Evolutionary conservation across 202 grass and related monocot genomes (phyloP).

Genomic region (Brachypodium distachyon): DNA sequence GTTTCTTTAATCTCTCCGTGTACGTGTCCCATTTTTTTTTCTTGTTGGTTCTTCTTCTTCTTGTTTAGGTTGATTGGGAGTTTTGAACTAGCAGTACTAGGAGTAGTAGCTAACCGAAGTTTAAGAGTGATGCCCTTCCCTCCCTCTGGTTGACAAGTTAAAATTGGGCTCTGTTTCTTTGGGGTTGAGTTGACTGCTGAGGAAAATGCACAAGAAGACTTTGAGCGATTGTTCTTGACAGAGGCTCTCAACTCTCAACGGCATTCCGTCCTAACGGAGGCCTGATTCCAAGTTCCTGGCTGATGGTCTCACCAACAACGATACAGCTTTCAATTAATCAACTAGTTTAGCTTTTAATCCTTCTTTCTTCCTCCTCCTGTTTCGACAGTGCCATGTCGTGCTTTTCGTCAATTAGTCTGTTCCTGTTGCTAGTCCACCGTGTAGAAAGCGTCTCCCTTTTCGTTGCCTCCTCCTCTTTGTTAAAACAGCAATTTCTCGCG

Average conservation of each 20-base stretch:
- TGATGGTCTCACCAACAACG: neutral
- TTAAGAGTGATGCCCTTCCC: too few relatives aligned
- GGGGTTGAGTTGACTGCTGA: too few relatives aligned
- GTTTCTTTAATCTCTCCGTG: neutral
- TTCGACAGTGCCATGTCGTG: neutral
- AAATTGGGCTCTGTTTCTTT: neutral
- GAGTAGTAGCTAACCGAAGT: neutral
- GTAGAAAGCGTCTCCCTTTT: neutral
- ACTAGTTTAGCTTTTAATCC: too few relatives aligned
- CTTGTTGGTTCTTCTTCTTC: neutral
- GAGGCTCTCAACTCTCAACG: too few relatives aligned
- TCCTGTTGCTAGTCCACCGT: neutral
- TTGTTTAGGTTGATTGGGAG: neutral
- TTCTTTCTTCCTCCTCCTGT: neutral
- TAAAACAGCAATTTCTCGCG: neutral
- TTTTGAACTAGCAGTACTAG: neutral
- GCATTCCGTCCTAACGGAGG: constrained; percentile 18
- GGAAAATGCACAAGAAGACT: neutral
- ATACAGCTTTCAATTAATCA: too few relatives aligned
- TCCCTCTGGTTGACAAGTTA: constrained; percentile 8
- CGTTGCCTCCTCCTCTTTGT: neutral
- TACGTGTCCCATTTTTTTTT: neutral
- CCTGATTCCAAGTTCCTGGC: neutral
- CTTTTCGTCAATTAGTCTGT: neutral
- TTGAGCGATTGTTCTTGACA: too few relatives aligned